A percentile compares a stretch with the other conserved stretches of the same genome.
These are phyloP conservation scores for Gossypium rotundifolium DNA, from an alignment of 345 rosid species.

Conservation along the genomic window DNA sequence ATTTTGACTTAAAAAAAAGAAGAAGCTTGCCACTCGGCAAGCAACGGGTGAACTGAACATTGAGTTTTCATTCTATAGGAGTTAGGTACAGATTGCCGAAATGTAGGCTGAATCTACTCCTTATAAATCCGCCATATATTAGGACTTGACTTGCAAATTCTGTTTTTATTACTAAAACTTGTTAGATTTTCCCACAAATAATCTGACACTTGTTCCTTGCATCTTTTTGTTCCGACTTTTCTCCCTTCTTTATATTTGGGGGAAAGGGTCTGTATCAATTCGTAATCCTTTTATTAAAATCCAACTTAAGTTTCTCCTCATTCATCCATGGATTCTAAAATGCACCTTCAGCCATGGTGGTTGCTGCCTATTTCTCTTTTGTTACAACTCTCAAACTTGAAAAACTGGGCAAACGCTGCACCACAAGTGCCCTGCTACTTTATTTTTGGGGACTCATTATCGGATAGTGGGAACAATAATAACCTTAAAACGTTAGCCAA, in stretches of 20 bases:
- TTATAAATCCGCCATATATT: no score
- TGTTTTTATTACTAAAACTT: neutral
- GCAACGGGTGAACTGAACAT: no score
- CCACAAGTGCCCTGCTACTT: slow-evolving; percentile 45
- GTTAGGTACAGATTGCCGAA: no score
- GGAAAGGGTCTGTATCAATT: neutral
- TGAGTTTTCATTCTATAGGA: no score
- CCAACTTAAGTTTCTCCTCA: neutral
- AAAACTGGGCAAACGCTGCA: no score
- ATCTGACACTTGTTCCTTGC: neutral
- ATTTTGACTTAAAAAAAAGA: no score
- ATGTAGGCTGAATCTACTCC: no score
- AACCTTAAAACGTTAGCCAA: slow-evolving; percentile 35
- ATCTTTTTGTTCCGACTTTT: neutral
- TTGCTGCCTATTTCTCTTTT: no score
- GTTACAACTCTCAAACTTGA: no score
- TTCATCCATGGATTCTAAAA: neutral
- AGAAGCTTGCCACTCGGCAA: no score
- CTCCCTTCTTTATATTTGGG: neutral
- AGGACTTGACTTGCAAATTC: no score
- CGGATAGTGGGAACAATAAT: slow-evolving; percentile 63
- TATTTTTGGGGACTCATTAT: slow-evolving; percentile 60
- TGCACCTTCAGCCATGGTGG: neutral
- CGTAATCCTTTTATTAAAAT: neutral
- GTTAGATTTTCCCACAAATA: neutral